Evolutionary conservation across 331 rosid species (phyloP).

Genomic region (Rhamnella rubrinervis): DNA sequence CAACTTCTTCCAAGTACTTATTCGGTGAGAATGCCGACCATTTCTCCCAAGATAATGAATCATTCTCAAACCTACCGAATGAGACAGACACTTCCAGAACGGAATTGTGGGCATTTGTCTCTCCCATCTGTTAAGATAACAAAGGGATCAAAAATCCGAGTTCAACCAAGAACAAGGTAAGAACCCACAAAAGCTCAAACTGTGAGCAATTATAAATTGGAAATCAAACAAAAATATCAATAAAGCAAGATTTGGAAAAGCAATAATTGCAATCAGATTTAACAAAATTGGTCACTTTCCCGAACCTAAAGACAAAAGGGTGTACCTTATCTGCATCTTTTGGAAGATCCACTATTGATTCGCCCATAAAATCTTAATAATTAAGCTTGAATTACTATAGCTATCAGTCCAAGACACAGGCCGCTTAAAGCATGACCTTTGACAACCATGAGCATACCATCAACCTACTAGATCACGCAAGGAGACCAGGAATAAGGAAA

Average conservation of each 20-base stretch:
- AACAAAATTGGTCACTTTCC: conserved; percentile 16
- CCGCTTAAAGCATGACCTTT: conserved; percentile 20
- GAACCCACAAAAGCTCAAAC: conserved; percentile 32
- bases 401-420: conserved; percentile 23
- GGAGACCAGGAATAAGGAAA: conserved; percentile 35
- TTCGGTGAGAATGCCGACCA: conserved; percentile 94
- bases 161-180: conserved; percentile 25
- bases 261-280: conserved; percentile 14
- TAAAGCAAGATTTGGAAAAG: conserved; percentile 28
- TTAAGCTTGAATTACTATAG: conserved; percentile 26
- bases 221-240: conserved; percentile 17
- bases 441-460: conserved; percentile 20
- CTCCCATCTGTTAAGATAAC: conserved; percentile 59
- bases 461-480: conserved; percentile 46
- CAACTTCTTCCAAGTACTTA: conserved; percentile 95
- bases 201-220: conserved; percentile 20
- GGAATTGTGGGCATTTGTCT: conserved; percentile 50
- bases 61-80: conserved; percentile 91
- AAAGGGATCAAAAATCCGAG: conserved; percentile 30
- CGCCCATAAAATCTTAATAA: conserved; percentile 40
- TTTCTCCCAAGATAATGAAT: conserved; percentile 94
- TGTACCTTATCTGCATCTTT: conserved; percentile 60
- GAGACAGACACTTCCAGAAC: conserved; percentile 84
- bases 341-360: conserved; percentile 53
- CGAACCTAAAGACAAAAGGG: conserved; percentile 32